Evolutionary conservation across 305 asterid species (phyloP).

Genomic region (Coffea humblotiana): DNA sequence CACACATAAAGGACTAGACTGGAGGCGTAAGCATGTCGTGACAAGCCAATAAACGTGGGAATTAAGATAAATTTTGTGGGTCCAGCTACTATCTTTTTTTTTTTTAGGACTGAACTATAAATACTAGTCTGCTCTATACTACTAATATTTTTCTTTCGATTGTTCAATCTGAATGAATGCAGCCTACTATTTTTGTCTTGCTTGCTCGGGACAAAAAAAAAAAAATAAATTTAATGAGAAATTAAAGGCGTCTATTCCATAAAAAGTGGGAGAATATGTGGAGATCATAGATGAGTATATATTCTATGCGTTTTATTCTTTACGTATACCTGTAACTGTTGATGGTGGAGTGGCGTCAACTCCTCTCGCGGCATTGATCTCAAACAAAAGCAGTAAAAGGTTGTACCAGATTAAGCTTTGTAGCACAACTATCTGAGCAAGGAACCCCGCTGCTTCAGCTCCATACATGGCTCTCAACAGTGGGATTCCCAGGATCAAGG

Average conservation of each 20-base stretch:
- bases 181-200: too few relatives aligned
- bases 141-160: neutral
- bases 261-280: neutral
- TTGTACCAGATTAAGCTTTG: conserved; percentile 92
- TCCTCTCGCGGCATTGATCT: conserved; percentile 60
- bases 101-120: neutral
- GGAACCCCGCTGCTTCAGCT: conserved; percentile 49
- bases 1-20: neutral
- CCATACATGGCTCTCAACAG: conserved; percentile 79
- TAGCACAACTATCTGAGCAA: conserved; percentile 76
- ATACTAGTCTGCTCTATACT: neutral
- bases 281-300: neutral
- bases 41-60: neutral
- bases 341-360: conserved; percentile 36
- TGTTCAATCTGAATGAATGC: conserved; percentile 4
- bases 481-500: conserved; percentile 82
- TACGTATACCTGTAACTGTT: conserved; percentile 50
- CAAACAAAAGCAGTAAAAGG: conserved; percentile 68
- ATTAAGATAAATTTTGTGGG: neutral
- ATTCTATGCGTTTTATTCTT: neutral
- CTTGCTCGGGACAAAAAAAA: too few relatives aligned
- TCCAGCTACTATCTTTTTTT: conserved; percentile 4
- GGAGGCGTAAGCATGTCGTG: neutral
- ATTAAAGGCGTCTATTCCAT: conserved; percentile 14
- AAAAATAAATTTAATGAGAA: too few relatives aligned